Percentiles rank a stretch among this genome's conserved stretches.
phyloP scores from a whole-genome alignment of 176 grass and related monocot species.

The Melocanna baccifera region DNA sequence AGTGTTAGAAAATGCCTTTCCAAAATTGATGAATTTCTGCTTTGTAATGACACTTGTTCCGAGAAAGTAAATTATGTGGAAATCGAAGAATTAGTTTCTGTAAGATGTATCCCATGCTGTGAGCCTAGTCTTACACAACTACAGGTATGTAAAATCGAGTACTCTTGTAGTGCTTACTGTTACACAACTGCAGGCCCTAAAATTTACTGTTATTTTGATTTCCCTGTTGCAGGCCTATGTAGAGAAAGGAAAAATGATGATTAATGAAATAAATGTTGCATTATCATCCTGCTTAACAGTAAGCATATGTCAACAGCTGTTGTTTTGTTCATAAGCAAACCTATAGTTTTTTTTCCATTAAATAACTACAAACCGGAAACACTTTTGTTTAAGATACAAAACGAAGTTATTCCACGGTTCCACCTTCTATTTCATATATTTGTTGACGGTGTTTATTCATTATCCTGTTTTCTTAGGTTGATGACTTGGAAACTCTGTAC shows the following conservation, averaged over 20 bases:
- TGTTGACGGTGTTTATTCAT: constrained; percentile 14
- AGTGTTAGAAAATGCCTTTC: constrained; percentile 49
- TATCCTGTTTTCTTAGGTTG: constrained; percentile 54
- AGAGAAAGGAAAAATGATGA: constrained; percentile 56
- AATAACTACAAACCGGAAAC: not conserved
- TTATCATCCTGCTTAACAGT: constrained; percentile 67
- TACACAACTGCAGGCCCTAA: constrained; percentile 46
- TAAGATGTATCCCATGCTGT: constrained; percentile 39
- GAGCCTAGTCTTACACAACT: constrained; percentile 53
- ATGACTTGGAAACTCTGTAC: constrained; percentile 62
- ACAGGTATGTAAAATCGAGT: constrained; percentile 49
- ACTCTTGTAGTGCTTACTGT: not conserved
- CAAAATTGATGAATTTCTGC: constrained; percentile 51
- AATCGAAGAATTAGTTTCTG: constrained; percentile 57
- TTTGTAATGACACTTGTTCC: constrained; percentile 25
- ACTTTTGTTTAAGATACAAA: constrained; percentile 6
- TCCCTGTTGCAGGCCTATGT: constrained; percentile 44
- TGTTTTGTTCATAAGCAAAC: constrained; percentile 6
- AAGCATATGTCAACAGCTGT: constrained; percentile 31
- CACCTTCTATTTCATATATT: constrained; percentile 25
- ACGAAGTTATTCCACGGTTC: not conserved
- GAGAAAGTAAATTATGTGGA: constrained; percentile 70
- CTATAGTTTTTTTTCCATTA: not conserved
- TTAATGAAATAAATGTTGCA: constrained; percentile 58
- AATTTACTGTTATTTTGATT: constrained; percentile 31